Conservation (phyloP, 2,329 filamentous ascomycete species). For the Alternaria metachromatica region DNA sequence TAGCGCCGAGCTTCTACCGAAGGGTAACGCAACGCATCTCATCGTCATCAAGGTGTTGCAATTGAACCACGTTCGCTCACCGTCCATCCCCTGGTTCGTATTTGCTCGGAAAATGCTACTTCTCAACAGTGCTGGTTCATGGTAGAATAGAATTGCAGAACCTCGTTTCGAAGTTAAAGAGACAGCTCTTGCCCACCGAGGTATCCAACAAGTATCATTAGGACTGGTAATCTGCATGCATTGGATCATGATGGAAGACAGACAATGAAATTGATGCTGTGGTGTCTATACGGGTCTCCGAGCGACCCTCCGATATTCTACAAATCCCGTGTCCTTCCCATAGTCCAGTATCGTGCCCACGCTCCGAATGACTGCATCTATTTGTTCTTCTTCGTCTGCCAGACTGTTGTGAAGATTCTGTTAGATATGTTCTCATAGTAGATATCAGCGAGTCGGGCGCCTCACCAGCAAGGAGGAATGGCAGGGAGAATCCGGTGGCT, state of each 20-base stretch:
- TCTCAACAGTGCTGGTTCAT: neutral
- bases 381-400: constrained; percentile 71
- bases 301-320: constrained; percentile 42
- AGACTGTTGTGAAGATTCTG: constrained; percentile 56
- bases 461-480: constrained; percentile 71
- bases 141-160: neutral
- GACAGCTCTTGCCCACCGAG: neutral
- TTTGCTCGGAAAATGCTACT: neutral
- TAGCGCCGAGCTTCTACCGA: constrained; percentile 36
- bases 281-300: constrained; percentile 42
- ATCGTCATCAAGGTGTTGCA: constrained; percentile 10
- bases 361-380: constrained; percentile 26
- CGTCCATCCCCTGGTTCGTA: neutral
- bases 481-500: constrained; percentile 65
- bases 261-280: constrained; percentile 47
- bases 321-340: constrained; percentile 28
- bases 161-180: neutral
- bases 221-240: neutral
- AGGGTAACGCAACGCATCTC: constrained; percentile 12
- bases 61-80: neutral
- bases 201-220: constrained; percentile 1
- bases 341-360: constrained; percentile 24
- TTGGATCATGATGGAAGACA: constrained; percentile 19
- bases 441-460: neutral
- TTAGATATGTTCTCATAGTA: constrained; percentile 25